These are phyloP conservation scores for Aureobasidium sp. DNA, from an alignment of 2,329 filamentous ascomycete genomes.

Conservation along the genomic window DNA sequence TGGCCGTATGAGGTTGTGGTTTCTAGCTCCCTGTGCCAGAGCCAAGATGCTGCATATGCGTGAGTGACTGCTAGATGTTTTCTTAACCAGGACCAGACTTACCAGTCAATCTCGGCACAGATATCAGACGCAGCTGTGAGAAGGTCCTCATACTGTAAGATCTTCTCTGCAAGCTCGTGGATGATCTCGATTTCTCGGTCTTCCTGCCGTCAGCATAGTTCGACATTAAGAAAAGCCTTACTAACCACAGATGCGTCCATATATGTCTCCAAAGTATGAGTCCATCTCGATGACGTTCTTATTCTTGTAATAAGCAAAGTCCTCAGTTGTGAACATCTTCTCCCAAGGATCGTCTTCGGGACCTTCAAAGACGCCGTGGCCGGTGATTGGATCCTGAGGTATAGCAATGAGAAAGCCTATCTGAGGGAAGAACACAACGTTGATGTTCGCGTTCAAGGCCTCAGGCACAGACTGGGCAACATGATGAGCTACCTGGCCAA, in stretches of 20 bases:
- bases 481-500: conserved; percentile 59
- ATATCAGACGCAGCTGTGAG: conserved; percentile 65
- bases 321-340: conserved; percentile 61
- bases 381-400: conserved; percentile 50
- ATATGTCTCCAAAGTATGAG: conserved; percentile 72
- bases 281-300: conserved; percentile 73
- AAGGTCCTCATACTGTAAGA: conserved; percentile 60
- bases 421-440: conserved; percentile 86
- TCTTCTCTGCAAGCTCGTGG: conserved; percentile 61
- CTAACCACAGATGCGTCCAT: conserved; percentile 71
- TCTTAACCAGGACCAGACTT: background rate
- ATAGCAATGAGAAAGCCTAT: conserved; percentile 82
- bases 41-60: conserved; percentile 56
- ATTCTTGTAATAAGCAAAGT: conserved; percentile 79
- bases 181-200: conserved; percentile 87
- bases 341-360: conserved; percentile 59
- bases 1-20: conserved; percentile 64
- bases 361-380: conserved; percentile 56
- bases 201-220: conserved; percentile 24
- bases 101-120: conserved; percentile 75
- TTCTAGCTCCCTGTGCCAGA: conserved; percentile 65
- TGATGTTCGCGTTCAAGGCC: conserved; percentile 46
- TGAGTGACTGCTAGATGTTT: conserved; percentile 18
- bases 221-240: background rate
- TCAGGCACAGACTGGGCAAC: conserved; percentile 56